These are phyloP conservation scores for Haplosporangium sp. DNA, from an alignment of 371 early-diverging fungal genomes.

Conservation along the genomic window DNA sequence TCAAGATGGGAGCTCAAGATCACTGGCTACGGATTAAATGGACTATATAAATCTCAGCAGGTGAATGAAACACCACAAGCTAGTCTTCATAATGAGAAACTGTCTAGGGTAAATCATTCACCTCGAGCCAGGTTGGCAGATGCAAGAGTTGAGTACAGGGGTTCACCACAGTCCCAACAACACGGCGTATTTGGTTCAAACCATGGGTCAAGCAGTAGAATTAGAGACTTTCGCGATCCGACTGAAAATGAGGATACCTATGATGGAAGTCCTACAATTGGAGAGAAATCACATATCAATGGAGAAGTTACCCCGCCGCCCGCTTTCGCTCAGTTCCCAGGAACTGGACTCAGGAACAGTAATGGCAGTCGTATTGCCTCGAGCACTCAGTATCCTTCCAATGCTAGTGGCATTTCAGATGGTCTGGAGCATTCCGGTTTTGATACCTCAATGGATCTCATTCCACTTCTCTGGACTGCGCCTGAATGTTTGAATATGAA, in stretches of 20 bases:
- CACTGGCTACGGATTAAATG: slow-evolving; percentile 61
- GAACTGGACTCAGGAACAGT: not conserved
- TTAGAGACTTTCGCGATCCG: slow-evolving; percentile 2
- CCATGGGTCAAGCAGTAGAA: slow-evolving; percentile 4
- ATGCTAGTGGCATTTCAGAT: slow-evolving; percentile 26
- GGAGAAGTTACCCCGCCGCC: not conserved
- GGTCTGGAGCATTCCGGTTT: slow-evolving; percentile 23
- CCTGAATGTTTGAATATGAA: slow-evolving; percentile 58
- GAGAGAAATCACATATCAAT: not conserved
- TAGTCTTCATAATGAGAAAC: slow-evolving; percentile 19
- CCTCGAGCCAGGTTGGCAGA: slow-evolving; percentile 4
- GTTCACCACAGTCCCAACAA: slow-evolving; percentile 4
- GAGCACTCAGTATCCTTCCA: slow-evolving; percentile 8
- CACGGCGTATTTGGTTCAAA: slow-evolving; percentile 14
- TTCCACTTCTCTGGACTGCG: slow-evolving; percentile 59
- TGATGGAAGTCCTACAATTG: not conserved
- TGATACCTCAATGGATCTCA: slow-evolving; percentile 22
- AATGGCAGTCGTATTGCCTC: slow-evolving; percentile 15
- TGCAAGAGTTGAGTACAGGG: slow-evolving; percentile 1
- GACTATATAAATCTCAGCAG: slow-evolving; percentile 44
- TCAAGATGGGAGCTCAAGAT: slow-evolving; percentile 66
- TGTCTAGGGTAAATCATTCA: not conserved
- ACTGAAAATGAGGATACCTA: not conserved
- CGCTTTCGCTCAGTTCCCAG: not conserved
- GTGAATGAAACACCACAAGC: slow-evolving; percentile 26